Conservation (phyloP, 2,329 filamentous ascomycete genomes). For the Aspergillus flavus region DNA sequence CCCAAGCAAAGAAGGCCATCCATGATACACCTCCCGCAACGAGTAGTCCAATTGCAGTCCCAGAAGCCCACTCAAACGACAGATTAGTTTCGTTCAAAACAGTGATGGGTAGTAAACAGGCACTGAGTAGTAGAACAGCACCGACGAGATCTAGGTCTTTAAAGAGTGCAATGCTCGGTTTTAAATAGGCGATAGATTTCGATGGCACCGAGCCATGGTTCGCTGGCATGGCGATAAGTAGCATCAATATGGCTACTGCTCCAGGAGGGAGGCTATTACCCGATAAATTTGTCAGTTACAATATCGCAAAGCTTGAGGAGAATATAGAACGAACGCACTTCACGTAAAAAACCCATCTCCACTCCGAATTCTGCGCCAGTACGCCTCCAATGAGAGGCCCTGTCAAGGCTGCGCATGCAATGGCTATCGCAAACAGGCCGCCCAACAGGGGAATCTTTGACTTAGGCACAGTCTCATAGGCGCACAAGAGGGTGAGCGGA, state of each 20-base stretch:
- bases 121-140: background rate
- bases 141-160: slow-evolving; percentile 3
- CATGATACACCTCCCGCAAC: background rate
- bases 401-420: slow-evolving; percentile 2
- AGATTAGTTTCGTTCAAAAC: slow-evolving; percentile 6
- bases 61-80: slow-evolving; percentile 1
- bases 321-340: slow-evolving; percentile 10
- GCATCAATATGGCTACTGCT: background rate
- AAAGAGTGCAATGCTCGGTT: slow-evolving; percentile 2
- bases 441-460: background rate
- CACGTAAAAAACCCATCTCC: slow-evolving; percentile 35
- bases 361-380: slow-evolving; percentile 15
- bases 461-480: background rate
- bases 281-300: background rate
- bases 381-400: slow-evolving; percentile 7
- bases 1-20: slow-evolving; percentile 8
- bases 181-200: background rate
- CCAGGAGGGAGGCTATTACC: slow-evolving; percentile 2
- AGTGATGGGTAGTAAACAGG: background rate
- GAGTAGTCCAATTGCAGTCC: background rate
- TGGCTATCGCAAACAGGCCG: background rate
- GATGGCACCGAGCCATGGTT: background rate
- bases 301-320: too few relatives aligned
- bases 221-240: slow-evolving; percentile 4
- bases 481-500: slow-evolving; percentile 2